phyloP scores from a whole-genome alignment of 805 yeast genomes.

The Lachancea kluyveri region DNA sequence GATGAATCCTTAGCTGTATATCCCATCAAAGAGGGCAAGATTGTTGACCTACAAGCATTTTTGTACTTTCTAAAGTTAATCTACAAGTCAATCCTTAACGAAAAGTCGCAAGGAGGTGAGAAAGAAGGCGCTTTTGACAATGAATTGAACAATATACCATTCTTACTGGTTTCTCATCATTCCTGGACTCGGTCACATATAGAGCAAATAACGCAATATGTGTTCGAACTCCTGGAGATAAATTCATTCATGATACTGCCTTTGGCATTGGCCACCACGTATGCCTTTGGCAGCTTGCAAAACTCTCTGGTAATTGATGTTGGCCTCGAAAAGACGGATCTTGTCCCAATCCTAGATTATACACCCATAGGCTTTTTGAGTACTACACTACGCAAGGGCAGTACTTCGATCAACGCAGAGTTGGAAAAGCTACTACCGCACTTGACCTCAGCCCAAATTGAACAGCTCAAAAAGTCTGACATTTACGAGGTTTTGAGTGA shows the following conservation, averaged over 20 bases:
- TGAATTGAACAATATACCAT: constrained; percentile 48
- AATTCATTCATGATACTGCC: constrained; percentile 71
- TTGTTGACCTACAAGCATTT: constrained; percentile 65
- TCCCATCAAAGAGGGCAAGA: constrained; percentile 62
- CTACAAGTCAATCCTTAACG: constrained; percentile 39
- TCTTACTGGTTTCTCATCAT: constrained; percentile 58
- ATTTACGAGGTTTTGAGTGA: constrained; percentile 76
- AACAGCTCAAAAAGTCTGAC: constrained; percentile 62
- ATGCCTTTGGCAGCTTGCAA: constrained; percentile 61
- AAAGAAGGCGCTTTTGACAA: constrained; percentile 25
- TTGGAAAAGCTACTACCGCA: constrained; percentile 53
- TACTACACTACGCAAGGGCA: constrained; percentile 50
- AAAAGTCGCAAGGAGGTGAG: constrained; percentile 14
- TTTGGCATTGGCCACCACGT: constrained; percentile 59
- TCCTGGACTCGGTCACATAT: constrained; percentile 63
- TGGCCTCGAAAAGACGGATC: constrained; percentile 69
- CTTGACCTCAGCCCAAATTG: constrained; percentile 53
- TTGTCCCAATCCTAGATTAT: constrained; percentile 74
- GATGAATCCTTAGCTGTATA: constrained; percentile 40
- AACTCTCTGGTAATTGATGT: constrained; percentile 75
- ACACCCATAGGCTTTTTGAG: constrained; percentile 53
- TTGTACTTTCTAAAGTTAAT: constrained; percentile 47
- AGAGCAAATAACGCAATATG: constrained; percentile 68
- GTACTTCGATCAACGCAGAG: constrained; percentile 50
- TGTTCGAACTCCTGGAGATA: constrained; percentile 65